Base-by-base conservation (phyloP, 257 asterid genomes). In the Nyctanthes arbortristis region DNA sequence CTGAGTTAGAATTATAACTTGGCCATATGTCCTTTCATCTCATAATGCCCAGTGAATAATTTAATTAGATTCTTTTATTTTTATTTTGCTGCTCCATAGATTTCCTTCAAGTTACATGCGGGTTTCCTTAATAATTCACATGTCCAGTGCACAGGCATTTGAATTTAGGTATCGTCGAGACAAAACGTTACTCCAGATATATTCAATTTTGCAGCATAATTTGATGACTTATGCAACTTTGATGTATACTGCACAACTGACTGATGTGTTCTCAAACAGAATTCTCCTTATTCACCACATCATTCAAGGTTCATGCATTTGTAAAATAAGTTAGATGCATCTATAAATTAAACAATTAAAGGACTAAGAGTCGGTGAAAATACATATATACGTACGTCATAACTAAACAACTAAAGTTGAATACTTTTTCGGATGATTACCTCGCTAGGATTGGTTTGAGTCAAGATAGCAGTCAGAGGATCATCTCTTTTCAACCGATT, bases 401-500 rank as follows among this genome's bases (percentile, higher is more conserved):
- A 30, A 18, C 2, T 49, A 45, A 39, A 69, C 14, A 14, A 55
- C 24, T 54, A 54, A 22, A 30, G 70, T 32, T 52, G 60, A 29
- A 33, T 16, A 61, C n/a, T 36, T 16, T 56, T 49, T 33, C 39
- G 20, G 73, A 61, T 7, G 12, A 14, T 69, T 77, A 93, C 99
- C 97, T 91, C 99, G 66, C 68, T 66, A 59, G 81, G 54, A 61
- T 94, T 97, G 58, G 96, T 82, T 77, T 89, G 97, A 57, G 99
- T 95, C 72, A 71, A 74, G 68, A 94, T 94, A 68, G 96, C 86
- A 30, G 97, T 91, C 70, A 94, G 84, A 33, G 97, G 99, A 55
- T 94, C 97, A 69, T 94, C 97, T 65, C 99, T 83, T 79, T 87
- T 91, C 75, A 94, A 76, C 54, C 99, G 92, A 81, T 80, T 88